These are phyloP conservation scores for Cutaneotrichosporon sp. DNA, from an alignment of 1,284 basidiomycete genomes.

Conservation along the genomic window DNA sequence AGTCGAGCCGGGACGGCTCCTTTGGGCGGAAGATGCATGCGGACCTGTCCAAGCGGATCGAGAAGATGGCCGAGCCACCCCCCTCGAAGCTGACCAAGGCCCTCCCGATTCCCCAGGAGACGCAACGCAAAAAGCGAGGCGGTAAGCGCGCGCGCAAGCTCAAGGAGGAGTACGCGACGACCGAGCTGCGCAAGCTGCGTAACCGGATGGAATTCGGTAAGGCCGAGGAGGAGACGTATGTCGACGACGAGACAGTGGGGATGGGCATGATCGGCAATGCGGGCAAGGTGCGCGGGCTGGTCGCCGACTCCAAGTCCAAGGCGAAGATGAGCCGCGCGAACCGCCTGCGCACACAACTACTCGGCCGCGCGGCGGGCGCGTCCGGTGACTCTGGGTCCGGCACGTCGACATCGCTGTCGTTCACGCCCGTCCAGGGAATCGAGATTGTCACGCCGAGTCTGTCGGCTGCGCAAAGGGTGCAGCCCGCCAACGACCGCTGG, in stretches of 20 bases:
- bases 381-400: slow-evolving; percentile 58
- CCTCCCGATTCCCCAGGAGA: slow-evolving; percentile 92
- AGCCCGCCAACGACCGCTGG: slow-evolving; percentile 90
- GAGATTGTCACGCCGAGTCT: slow-evolving; percentile 73
- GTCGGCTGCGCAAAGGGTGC: slow-evolving; percentile 70
- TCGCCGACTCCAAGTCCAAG: slow-evolving; percentile 80
- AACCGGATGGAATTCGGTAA: slow-evolving; percentile 96
- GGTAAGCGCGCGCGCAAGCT: slow-evolving; percentile 94
- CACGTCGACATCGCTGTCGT: slow-evolving; percentile 83
- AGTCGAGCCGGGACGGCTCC: slow-evolving; percentile 69
- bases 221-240: slow-evolving; percentile 90
- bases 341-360: slow-evolving; percentile 77
- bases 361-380: slow-evolving; percentile 68
- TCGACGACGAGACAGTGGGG: slow-evolving; percentile 93
- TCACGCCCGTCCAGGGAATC: slow-evolving; percentile 96
- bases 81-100: slow-evolving; percentile 92
- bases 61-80: slow-evolving; percentile 87
- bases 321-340: slow-evolving; percentile 96
- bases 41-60: slow-evolving; percentile 86
- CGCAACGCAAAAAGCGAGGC: slow-evolving; percentile 89
- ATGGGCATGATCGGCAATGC: slow-evolving; percentile 91
- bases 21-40: slow-evolving; percentile 76
- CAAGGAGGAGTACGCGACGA: slow-evolving; percentile 94
- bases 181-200: slow-evolving; percentile 92
- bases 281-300: slow-evolving; percentile 80